Evolutionary conservation across 2,329 filamentous ascomycete species (phyloP).

Genomic region (Trichophyton schoenleinii): DNA sequence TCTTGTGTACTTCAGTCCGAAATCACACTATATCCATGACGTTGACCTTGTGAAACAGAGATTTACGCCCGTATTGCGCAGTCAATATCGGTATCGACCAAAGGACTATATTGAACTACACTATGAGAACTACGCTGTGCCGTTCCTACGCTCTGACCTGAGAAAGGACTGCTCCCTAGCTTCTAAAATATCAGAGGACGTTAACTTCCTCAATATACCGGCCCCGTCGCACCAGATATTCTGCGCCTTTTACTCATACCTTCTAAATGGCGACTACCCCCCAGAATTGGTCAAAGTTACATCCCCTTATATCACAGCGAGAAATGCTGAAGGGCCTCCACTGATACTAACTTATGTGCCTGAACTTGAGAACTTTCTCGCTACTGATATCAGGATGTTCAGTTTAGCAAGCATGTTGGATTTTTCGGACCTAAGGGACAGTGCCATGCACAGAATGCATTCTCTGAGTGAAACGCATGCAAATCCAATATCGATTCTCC

Average conservation of each 20-base stretch:
- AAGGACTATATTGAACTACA: constrained; percentile 11
- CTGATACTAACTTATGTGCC: constrained; percentile 5
- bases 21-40: constrained; percentile 12
- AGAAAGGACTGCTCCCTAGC: constrained; percentile 6
- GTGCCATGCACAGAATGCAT: constrained; percentile 10
- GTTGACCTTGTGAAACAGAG: constrained; percentile 6
- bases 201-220: constrained; percentile 5
- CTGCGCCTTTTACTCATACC: constrained; percentile 11
- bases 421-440: constrained; percentile 10
- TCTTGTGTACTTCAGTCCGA: constrained; percentile 3
- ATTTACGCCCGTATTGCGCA: constrained; percentile 10
- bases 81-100: constrained; percentile 3
- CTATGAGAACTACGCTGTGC: constrained; percentile 10
- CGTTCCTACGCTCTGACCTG: constrained; percentile 8
- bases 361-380: constrained; percentile 7
- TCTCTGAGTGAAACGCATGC: constrained; percentile 7
- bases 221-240: constrained; percentile 6
- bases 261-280: constrained; percentile 11
- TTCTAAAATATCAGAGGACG: not conserved
- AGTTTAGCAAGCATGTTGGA: constrained; percentile 10
- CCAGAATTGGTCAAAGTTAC: constrained; percentile 8
- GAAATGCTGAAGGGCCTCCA: constrained; percentile 7
- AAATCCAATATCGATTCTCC: constrained; percentile 10
- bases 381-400: constrained; percentile 12
- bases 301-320: constrained; percentile 6